These are phyloP conservation scores for Fusarium sambucinum DNA, from an alignment of 2,329 filamentous ascomycete genomes.

Conservation along the genomic window DNA sequence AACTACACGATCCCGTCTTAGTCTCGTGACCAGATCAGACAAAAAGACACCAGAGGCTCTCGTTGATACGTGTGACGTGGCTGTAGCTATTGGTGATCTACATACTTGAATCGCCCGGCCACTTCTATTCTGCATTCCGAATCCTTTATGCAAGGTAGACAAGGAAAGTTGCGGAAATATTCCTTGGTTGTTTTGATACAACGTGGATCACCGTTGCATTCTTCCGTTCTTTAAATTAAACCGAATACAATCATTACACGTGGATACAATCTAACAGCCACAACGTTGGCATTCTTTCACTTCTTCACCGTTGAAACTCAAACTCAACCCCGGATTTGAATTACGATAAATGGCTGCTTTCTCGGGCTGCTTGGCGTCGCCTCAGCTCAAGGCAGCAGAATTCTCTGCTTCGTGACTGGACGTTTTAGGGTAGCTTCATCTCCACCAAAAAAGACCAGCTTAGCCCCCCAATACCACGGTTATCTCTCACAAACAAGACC, in stretches of 20 bases:
- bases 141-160: constrained; percentile 14
- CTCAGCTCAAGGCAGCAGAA: constrained; percentile 42
- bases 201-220: constrained; percentile 16
- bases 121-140: neutral
- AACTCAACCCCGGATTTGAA: neutral
- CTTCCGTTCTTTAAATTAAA: neutral
- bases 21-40: constrained; percentile 8
- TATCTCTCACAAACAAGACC: constrained; percentile 10
- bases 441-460: constrained; percentile 28
- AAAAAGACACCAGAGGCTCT: neutral
- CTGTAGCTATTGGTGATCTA: constrained; percentile 2
- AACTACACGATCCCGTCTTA: neutral
- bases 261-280: constrained; percentile 1
- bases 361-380: constrained; percentile 12
- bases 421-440: constrained; percentile 25
- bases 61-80: neutral
- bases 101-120: neutral
- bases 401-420: constrained; percentile 34
- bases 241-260: neutral
- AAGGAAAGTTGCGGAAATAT: neutral
- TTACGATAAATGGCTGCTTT: neutral
- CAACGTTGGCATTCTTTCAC: neutral
- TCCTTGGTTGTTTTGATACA: neutral
- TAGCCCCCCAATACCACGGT: constrained; percentile 2
- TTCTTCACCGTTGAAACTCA: neutral